Conservation (phyloP, 2,329 filamentous ascomycete genomes). For the Fonsecaea pedrosoi region DNA sequence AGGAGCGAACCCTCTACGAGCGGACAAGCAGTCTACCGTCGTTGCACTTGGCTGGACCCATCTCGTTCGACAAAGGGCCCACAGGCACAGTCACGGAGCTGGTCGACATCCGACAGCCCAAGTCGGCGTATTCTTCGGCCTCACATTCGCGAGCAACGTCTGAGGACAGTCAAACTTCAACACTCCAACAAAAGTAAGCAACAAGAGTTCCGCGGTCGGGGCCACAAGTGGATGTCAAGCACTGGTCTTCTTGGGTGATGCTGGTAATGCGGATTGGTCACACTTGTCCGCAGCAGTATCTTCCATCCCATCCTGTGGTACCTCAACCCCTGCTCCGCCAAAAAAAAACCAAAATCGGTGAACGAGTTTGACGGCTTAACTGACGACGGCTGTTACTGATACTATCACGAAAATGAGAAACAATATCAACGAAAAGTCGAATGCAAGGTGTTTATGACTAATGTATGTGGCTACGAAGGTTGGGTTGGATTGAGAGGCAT, state of each 20-base stretch:
- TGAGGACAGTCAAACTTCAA: background rate
- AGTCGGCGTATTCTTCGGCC: background rate
- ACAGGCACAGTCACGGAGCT: background rate
- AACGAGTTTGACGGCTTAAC: background rate
- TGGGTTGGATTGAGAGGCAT: background rate
- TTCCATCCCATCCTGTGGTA: background rate
- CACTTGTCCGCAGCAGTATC: background rate
- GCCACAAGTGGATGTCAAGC: no score
- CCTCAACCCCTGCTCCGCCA: no score
- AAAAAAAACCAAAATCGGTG: no score
- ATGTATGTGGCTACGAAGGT: background rate
- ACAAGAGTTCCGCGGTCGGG: background rate
- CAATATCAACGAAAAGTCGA: background rate
- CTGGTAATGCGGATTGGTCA: background rate
- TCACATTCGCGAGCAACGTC: background rate
- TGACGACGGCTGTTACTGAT: background rate
- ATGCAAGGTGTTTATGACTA: background rate
- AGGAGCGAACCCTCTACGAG: slow-evolving; percentile 27
- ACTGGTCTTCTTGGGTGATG: background rate
- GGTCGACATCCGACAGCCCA: slow-evolving; percentile 1
- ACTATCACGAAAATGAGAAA: background rate
- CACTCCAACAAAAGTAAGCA: background rate
- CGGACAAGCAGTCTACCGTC: slow-evolving; percentile 19
- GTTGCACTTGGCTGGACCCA: background rate
- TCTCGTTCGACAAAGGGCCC: background rate